Conservation (phyloP, 2,329 filamentous ascomycete genomes). For the Diplodia mutila region DNA sequence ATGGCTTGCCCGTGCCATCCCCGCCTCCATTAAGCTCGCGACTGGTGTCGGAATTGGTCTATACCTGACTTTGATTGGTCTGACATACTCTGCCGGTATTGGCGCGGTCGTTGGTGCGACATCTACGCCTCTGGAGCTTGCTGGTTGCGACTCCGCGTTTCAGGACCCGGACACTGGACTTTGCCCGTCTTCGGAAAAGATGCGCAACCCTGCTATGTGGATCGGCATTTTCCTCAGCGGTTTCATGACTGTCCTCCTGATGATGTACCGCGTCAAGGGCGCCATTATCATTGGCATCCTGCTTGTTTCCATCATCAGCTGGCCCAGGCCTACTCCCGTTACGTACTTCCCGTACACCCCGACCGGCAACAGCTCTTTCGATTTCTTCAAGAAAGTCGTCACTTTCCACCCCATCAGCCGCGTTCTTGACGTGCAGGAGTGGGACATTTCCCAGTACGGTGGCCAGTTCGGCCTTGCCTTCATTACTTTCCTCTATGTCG, state of each 20-base stretch:
- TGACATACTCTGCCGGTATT: conserved; percentile 82
- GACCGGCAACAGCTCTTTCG: conserved; percentile 70
- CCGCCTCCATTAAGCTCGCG: conserved; percentile 82
- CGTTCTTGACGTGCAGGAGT: conserved; percentile 72
- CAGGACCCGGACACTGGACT: conserved; percentile 52
- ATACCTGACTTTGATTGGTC: conserved; percentile 75
- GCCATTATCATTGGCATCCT: conserved; percentile 83
- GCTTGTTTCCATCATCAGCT: conserved; percentile 85
- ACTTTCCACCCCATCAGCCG: conserved; percentile 77
- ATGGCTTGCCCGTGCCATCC: conserved; percentile 78
- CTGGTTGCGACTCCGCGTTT: conserved; percentile 67
- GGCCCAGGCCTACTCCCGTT: conserved; percentile 75
- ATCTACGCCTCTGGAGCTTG: conserved; percentile 72
- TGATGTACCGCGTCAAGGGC: conserved; percentile 86
- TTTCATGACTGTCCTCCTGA: conserved; percentile 75
- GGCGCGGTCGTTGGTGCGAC: conserved; percentile 73
- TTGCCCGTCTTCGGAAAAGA: conserved; percentile 69
- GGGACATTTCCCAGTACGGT: conserved; percentile 69
- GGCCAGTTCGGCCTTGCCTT: conserved; percentile 81
- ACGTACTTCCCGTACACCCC: conserved; percentile 79
- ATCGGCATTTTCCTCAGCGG: conserved; percentile 86
- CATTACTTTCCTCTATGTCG: conserved; percentile 88
- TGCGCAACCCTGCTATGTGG: conserved; percentile 85
- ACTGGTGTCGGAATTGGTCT: conserved; percentile 85
- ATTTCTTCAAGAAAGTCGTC: conserved; percentile 88